Evolutionary conservation across 192 early-diverging fungal species (phyloP).

Genomic region (Rhizophagus prolifer): DNA sequence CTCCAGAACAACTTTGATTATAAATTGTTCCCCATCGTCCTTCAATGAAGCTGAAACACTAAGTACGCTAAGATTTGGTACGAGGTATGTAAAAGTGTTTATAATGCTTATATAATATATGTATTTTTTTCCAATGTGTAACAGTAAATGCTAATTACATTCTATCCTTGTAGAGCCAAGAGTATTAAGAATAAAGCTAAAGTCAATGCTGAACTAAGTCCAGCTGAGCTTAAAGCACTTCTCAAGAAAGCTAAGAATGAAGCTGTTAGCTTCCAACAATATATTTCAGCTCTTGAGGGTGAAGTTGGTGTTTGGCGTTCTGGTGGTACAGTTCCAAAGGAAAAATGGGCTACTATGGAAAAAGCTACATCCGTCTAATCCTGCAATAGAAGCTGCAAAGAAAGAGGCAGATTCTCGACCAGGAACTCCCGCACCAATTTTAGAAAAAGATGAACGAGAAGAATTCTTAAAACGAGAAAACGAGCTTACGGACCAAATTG

Average conservation of each 20-base stretch:
- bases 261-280: slow-evolving; percentile 77
- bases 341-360: slow-evolving; percentile 59
- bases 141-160: background rate
- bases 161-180: slow-evolving; percentile 70
- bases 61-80: slow-evolving; percentile 93
- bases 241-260: slow-evolving; percentile 89
- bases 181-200: slow-evolving; percentile 99
- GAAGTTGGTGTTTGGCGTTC: slow-evolving; percentile 90
- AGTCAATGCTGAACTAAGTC: slow-evolving; percentile 94
- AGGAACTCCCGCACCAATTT: slow-evolving; percentile 71
- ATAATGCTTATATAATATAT: background rate
- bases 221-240: slow-evolving; percentile 91
- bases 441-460: slow-evolving; percentile 90
- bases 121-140: background rate
- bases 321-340: slow-evolving; percentile 66
- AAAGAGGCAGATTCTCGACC: slow-evolving; percentile 50
- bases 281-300: slow-evolving; percentile 81
- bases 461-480: slow-evolving; percentile 95
- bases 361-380: slow-evolving; percentile 50
- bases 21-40: slow-evolving; percentile 97
- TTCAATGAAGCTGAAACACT: slow-evolving; percentile 97
- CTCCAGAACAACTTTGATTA: slow-evolving; percentile 97
- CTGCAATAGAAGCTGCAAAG: slow-evolving; percentile 22
- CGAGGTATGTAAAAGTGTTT: slow-evolving; percentile 46
- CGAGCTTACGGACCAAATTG: slow-evolving; percentile 90